These are phyloP conservation scores for Forsythia viridissima DNA, from an alignment of 257 asterid genomes.

Conservation along the genomic window DNA sequence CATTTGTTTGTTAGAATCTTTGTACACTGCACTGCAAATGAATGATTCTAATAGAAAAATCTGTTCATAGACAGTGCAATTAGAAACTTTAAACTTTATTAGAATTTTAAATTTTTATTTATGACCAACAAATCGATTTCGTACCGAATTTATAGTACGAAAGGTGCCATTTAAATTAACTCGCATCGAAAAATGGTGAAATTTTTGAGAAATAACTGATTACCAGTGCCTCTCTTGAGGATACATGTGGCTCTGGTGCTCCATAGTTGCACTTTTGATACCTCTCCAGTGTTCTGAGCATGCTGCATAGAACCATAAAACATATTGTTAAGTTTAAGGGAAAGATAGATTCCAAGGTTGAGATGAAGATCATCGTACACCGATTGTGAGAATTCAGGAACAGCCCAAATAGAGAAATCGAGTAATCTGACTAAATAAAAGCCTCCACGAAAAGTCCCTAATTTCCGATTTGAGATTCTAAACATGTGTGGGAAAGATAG, in stretches of 20 bases:
- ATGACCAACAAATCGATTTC: too few relatives aligned
- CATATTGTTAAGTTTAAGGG: not conserved
- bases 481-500: too few relatives aligned
- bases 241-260: slow-evolving; percentile 51
- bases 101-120: too few relatives aligned
- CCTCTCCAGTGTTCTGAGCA: slow-evolving; percentile 55
- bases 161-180: too few relatives aligned
- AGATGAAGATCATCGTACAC: too few relatives aligned
- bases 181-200: not conserved
- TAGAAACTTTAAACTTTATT: too few relatives aligned
- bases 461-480: not conserved
- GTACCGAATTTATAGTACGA: too few relatives aligned
- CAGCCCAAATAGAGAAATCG: too few relatives aligned
- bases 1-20: not conserved
- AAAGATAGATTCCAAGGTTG: not conserved
- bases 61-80: too few relatives aligned
- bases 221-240: slow-evolving; percentile 62
- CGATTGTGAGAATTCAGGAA: too few relatives aligned
- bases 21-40: not conserved
- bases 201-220: not conserved
- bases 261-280: slow-evolving; percentile 62
- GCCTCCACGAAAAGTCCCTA: not conserved
- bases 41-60: too few relatives aligned
- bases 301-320: slow-evolving; percentile 31
- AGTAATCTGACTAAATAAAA: not conserved